Evolutionary conservation across 495 filamentous ascomycete species (phyloP).

Genomic region (Xylaria flabelliformis): DNA sequence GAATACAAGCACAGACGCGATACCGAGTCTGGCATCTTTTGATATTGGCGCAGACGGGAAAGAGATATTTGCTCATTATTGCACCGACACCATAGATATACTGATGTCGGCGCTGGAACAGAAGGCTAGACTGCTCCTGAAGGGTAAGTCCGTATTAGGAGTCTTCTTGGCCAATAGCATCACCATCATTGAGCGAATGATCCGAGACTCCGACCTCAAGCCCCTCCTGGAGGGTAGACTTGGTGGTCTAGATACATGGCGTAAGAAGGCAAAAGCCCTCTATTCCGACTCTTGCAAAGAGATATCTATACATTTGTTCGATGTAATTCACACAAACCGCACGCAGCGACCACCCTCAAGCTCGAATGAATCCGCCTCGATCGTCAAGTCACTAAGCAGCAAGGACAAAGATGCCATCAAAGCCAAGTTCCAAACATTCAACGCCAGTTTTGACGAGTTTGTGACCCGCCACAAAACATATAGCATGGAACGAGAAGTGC

Average conservation of each 20-base stretch:
- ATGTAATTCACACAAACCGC: slow-evolving; percentile 89
- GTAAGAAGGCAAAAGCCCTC: slow-evolving; percentile 79
- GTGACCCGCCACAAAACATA: slow-evolving; percentile 77
- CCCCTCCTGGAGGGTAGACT: slow-evolving; percentile 71
- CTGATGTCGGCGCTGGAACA: slow-evolving; percentile 79
- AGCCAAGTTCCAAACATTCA: slow-evolving; percentile 91
- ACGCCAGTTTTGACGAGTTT: slow-evolving; percentile 86
- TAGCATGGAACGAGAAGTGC: slow-evolving; percentile 88
- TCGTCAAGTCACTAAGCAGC: slow-evolving; percentile 79
- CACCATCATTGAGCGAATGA: slow-evolving; percentile 82
- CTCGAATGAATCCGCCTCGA: slow-evolving; percentile 69
- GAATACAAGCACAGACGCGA: slow-evolving; percentile 62
- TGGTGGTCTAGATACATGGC: slow-evolving; percentile 76
- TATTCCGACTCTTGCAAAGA: slow-evolving; percentile 93
- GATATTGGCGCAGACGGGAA: slow-evolving; percentile 90
- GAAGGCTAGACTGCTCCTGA: slow-evolving; percentile 74
- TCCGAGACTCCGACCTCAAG: slow-evolving; percentile 79
- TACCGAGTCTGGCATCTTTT: slow-evolving; percentile 74
- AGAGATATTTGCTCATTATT: slow-evolving; percentile 88
- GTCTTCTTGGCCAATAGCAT: slow-evolving; percentile 94
- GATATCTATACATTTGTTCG: slow-evolving; percentile 80
- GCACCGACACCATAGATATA: slow-evolving; percentile 80
- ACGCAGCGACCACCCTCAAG: slow-evolving; percentile 70
- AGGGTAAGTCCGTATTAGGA: slow-evolving; percentile 77
- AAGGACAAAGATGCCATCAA: slow-evolving; percentile 97